Evolutionary conservation across 495 filamentous ascomycete genomes (phyloP).

Genomic region (Xylaria longipes): DNA sequence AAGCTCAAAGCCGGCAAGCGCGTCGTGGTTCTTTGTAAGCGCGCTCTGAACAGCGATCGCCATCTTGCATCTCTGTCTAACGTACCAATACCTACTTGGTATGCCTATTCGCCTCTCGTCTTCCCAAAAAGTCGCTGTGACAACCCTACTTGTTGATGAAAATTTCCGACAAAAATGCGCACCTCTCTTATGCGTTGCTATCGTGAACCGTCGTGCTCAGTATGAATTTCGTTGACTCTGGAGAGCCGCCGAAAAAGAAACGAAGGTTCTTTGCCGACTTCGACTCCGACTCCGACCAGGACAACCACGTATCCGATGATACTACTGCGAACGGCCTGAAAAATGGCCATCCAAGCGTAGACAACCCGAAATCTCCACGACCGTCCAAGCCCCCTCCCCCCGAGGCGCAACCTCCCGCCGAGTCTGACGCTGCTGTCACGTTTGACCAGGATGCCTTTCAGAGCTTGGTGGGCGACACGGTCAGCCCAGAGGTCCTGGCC

Average conservation of each 20-base stretch:
- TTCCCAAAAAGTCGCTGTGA: not conserved
- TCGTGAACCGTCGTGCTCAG: conserved; percentile 25
- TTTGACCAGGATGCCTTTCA: conserved; percentile 77
- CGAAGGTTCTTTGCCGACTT: conserved; percentile 79
- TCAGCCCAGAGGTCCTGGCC: conserved; percentile 58
- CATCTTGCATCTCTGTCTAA: not conserved
- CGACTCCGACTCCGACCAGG: conserved; percentile 57
- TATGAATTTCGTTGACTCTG: conserved; percentile 63
- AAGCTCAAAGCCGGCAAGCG: conserved; percentile 16
- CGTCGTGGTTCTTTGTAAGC: not conserved
- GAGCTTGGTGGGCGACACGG: conserved; percentile 70
- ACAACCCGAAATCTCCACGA: not conserved
- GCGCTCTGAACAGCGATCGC: not conserved
- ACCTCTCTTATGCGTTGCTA: not conserved
- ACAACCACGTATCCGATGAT: conserved; percentile 23
- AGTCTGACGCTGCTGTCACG: conserved; percentile 14
- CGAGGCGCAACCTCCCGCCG: not conserved
- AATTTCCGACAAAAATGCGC: not conserved
- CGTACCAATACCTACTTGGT: not conserved
- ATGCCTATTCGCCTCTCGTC: not conserved
- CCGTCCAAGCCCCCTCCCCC: not conserved
- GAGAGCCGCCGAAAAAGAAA: conserved; percentile 76
- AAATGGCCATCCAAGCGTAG: conserved; percentile 26
- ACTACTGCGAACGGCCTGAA: conserved; percentile 21
- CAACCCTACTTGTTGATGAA: not conserved